Evolutionary conservation across 768 basidiomycete genomes (phyloP).

Genomic region (Scleroderma citrinum): DNA sequence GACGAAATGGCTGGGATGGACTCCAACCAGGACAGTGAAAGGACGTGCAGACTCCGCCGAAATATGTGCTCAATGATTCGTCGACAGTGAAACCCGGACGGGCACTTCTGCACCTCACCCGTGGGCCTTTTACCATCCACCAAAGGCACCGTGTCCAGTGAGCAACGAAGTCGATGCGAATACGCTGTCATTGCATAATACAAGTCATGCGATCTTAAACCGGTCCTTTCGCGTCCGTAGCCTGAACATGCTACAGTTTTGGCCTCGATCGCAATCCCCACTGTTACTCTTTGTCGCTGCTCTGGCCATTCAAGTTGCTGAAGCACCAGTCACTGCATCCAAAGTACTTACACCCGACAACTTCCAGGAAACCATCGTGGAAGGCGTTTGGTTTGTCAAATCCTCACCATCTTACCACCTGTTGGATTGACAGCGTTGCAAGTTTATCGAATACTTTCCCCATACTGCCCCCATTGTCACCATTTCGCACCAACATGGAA

Average conservation of each 20-base stretch:
- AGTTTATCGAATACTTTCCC: constrained; percentile 89
- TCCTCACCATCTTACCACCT: background rate
- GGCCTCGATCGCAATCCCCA: constrained; percentile 8
- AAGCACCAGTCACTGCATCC: constrained; percentile 30
- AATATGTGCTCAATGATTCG: too few relatives aligned
- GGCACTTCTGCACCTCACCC: too few relatives aligned
- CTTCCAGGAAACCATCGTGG: constrained; percentile 45
- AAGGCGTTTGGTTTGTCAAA: constrained; percentile 54
- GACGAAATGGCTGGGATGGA: too few relatives aligned
- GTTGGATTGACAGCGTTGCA: constrained; percentile 7
- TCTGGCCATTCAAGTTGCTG: constrained; percentile 25
- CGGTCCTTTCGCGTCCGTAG: too few relatives aligned
- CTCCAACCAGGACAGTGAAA: too few relatives aligned
- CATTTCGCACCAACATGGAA: constrained; percentile 82
- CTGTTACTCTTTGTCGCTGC: constrained; percentile 27
- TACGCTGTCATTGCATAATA: too few relatives aligned
- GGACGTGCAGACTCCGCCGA: too few relatives aligned
- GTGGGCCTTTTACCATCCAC: too few relatives aligned
- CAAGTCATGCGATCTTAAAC: too few relatives aligned
- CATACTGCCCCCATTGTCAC: constrained; percentile 77
- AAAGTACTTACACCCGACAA: constrained; percentile 49
- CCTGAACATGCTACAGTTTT: constrained; percentile 3
- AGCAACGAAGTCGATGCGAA: too few relatives aligned
- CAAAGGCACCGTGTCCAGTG: too few relatives aligned
- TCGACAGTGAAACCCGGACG: too few relatives aligned